phyloP scores from a whole-genome alignment of 306 rosid species.

The Dalbergia cultrata region DNA sequence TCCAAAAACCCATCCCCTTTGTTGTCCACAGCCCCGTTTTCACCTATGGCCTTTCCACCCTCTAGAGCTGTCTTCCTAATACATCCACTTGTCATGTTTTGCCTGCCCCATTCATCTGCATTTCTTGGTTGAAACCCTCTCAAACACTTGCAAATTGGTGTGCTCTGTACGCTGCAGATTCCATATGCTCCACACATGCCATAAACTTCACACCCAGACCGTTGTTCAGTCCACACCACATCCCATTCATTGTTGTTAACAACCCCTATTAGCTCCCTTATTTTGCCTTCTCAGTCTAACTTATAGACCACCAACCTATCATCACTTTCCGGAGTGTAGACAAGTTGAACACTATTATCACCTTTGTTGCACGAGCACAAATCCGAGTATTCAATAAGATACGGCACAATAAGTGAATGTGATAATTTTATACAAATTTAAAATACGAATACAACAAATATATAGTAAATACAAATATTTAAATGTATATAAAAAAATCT shows the following conservation, averaged over 20 bases:
- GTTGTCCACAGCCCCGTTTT: not conserved
- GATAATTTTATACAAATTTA: no score
- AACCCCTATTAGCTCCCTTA: not conserved
- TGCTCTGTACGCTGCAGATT: not conserved
- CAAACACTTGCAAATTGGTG: constrained; percentile 48
- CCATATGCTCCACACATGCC: constrained; percentile 48
- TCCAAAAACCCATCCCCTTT: not conserved
- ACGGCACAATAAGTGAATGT: no score
- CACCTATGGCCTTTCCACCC: not conserved
- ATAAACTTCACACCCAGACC: constrained; percentile 34
- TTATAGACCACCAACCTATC: no score
- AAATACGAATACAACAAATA: no score
- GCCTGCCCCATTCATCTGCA: constrained; percentile 19
- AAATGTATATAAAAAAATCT: no score
- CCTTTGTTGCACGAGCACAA: no score
- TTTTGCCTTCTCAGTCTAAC: constrained; percentile 37
- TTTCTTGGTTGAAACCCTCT: constrained; percentile 49
- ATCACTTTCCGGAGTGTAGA: no score
- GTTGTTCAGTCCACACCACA: not conserved
- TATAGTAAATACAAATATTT: no score
- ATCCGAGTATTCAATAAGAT: no score
- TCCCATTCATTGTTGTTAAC: not conserved
- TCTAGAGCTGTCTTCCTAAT: constrained; percentile 25
- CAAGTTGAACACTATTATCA: constrained; percentile 14
- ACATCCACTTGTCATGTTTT: constrained; percentile 31